Conservation (phyloP, 1,284 basidiomycete genomes). For the Trametes pubescens region DNA sequence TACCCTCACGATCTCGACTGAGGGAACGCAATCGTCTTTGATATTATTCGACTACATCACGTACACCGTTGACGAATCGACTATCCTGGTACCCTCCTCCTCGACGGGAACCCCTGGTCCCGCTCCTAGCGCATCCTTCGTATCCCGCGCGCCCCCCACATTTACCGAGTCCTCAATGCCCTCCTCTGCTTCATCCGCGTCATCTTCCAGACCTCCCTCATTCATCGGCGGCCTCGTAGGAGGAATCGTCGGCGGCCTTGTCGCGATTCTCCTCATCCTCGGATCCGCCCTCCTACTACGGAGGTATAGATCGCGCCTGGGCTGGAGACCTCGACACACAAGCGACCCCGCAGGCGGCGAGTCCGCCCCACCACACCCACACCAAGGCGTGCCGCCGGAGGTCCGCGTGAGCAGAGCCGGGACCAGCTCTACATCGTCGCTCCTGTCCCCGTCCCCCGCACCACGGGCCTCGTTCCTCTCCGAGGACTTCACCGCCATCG, state of each 20-base stretch:
- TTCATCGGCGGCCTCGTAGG: conserved; percentile 15
- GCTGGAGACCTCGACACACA: neutral
- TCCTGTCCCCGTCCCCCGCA: conserved; percentile 2
- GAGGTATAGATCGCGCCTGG: neutral
- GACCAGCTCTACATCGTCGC: conserved; percentile 13
- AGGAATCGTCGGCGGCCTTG: conserved; percentile 10
- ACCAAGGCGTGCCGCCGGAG: neutral
- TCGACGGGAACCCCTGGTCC: neutral
- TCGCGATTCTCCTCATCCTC: conserved; percentile 5
- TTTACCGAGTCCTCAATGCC: too few species aligned
- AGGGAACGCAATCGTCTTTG: neutral
- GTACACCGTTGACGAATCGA: conserved; percentile 7
- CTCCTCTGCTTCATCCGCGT: neutral
- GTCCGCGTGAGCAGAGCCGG: neutral
- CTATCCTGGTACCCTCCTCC: too few species aligned
- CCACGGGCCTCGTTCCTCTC: conserved; percentile 3
- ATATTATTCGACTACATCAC: conserved; percentile 23
- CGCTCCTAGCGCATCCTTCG: neutral
- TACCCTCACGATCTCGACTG: conserved; percentile 8
- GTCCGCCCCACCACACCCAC: neutral
- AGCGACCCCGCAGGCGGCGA: neutral
- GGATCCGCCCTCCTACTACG: neutral
- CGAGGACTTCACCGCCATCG: conserved; percentile 10
- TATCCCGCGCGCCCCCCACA: neutral
- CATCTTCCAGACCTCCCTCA: neutral